These are phyloP conservation scores for Capsella bursapastoris DNA, from an alignment of 345 rosid species.

Conservation along the genomic window DNA sequence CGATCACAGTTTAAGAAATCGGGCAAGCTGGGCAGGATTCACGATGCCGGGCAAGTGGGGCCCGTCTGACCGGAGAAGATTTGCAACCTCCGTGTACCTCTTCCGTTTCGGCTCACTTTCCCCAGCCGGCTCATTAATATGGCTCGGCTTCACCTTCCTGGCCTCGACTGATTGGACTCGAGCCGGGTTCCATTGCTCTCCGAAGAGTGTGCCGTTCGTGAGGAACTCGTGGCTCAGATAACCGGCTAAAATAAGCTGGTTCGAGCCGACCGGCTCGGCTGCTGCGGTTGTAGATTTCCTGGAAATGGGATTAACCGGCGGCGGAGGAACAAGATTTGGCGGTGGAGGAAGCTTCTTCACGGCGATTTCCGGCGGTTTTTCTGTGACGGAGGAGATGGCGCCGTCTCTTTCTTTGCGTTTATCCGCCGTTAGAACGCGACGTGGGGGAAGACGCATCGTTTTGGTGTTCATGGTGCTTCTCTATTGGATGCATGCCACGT, in stretches of 20 bases:
- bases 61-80: conserved; percentile 66
- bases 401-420: conserved; percentile 62
- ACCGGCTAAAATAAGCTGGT: conserved; percentile 71
- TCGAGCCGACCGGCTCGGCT: conserved; percentile 44
- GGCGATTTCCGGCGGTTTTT: conserved; percentile 39
- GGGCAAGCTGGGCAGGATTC: conserved; percentile 85
- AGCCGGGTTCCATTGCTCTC: conserved; percentile 58
- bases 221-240: conserved; percentile 86
- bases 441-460: conserved; percentile 91
- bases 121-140: conserved; percentile 36
- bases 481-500: conserved; percentile 74
- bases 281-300: conserved; percentile 17
- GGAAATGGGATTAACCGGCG: conserved; percentile 14
- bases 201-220: conserved; percentile 73
- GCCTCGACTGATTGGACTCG: conserved; percentile 42
- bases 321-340: conserved; percentile 3
- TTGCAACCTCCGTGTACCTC: conserved; percentile 71
- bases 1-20: conserved; percentile 59
- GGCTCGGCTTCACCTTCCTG: conserved; percentile 45
- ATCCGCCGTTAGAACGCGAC: conserved; percentile 67
- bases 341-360: conserved; percentile 27
- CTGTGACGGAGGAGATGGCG: conserved; percentile 31
- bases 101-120: conserved; percentile 45
- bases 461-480: conserved; percentile 58
- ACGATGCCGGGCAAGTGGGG: conserved; percentile 70